These are phyloP conservation scores for Fagus sylvatica DNA, from an alignment of 306 rosid species.

Conservation along the genomic window DNA sequence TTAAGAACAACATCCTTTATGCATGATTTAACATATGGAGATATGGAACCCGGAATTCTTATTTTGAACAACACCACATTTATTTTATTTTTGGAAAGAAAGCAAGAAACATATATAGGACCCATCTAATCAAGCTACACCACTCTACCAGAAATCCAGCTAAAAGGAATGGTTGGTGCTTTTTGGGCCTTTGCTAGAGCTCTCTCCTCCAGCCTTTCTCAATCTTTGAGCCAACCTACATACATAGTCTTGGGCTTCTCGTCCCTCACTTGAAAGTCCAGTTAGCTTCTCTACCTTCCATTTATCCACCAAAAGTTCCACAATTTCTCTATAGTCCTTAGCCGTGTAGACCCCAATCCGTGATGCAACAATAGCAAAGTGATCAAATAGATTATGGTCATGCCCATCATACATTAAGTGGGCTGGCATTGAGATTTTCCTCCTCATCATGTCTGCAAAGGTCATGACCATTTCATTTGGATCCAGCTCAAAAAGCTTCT, in stretches of 20 bases:
- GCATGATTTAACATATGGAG: too few relatives aligned
- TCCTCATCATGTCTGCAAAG: slow-evolving; percentile 90
- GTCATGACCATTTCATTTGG: slow-evolving; percentile 70
- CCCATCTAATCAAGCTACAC: too few relatives aligned
- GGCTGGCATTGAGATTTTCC: slow-evolving; percentile 84
- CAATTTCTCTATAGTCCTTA: slow-evolving; percentile 73
- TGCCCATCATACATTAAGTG: slow-evolving; percentile 82
- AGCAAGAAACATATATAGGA: too few relatives aligned
- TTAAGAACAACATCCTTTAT: too few relatives aligned
- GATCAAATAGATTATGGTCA: slow-evolving; percentile 60
- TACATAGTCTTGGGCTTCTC: slow-evolving; percentile 78
- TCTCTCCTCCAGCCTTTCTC: slow-evolving; percentile 76
- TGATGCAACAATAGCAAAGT: slow-evolving; percentile 74
- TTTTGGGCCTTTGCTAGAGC: slow-evolving; percentile 60
- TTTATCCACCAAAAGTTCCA: slow-evolving; percentile 73
- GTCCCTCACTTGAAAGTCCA: slow-evolving; percentile 72
- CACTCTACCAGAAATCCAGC: slow-evolving; percentile 59
- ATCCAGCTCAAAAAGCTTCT: slow-evolving; percentile 82
- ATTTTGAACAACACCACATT: too few relatives aligned
- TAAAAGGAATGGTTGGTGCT: slow-evolving; percentile 41
- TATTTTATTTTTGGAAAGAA: too few relatives aligned
- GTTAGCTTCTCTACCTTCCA: slow-evolving; percentile 72
- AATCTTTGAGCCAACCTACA: slow-evolving; percentile 73
- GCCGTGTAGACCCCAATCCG: slow-evolving; percentile 77
- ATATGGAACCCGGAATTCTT: too few relatives aligned